These are phyloP conservation scores for Neolentinus lepideus DNA, from an alignment of 1,284 basidiomycete species.

Conservation along the genomic window DNA sequence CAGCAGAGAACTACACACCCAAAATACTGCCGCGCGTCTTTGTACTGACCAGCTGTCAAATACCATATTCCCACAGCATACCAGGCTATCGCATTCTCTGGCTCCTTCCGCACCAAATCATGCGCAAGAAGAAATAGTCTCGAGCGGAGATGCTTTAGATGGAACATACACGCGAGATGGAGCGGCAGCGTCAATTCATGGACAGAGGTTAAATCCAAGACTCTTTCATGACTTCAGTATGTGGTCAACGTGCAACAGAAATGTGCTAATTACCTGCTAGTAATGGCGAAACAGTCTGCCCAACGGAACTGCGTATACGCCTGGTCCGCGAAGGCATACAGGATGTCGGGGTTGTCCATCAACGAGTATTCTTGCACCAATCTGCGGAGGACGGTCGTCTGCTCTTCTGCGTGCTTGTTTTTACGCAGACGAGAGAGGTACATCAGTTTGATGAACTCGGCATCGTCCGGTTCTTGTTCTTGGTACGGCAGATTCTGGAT, in stretches of 20 bases:
- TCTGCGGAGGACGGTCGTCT: constrained; percentile 65
- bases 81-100: constrained; percentile 91
- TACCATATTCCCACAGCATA: constrained; percentile 99
- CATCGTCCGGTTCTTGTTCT: constrained; percentile 81
- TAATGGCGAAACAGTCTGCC: constrained; percentile 91
- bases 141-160: constrained; percentile 85
- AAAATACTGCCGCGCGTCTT: constrained; percentile 87
- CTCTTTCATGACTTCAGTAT: constrained; percentile 38
- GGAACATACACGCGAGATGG: constrained; percentile 97
- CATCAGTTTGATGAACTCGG: constrained; percentile 84
- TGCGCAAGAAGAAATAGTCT: constrained; percentile 94
- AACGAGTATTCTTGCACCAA: constrained; percentile 78
- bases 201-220: constrained; percentile 72
- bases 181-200: constrained; percentile 86
- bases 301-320: constrained; percentile 85
- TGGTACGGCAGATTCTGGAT: constrained; percentile 79
- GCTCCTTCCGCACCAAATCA: constrained; percentile 89
- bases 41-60: constrained; percentile 78
- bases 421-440: constrained; percentile 91
- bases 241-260: neutral
- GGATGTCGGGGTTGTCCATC: constrained; percentile 85
- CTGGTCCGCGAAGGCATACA: constrained; percentile 89
- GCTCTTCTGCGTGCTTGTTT: constrained; percentile 79
- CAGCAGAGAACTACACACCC: constrained; percentile 42
- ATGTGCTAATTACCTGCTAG: constrained; percentile 51